Evolutionary conservation across 331 rosid species (phyloP), one percentile per base, ranked within the genome.

Genomic region (Cucumis variabilis): DNA sequence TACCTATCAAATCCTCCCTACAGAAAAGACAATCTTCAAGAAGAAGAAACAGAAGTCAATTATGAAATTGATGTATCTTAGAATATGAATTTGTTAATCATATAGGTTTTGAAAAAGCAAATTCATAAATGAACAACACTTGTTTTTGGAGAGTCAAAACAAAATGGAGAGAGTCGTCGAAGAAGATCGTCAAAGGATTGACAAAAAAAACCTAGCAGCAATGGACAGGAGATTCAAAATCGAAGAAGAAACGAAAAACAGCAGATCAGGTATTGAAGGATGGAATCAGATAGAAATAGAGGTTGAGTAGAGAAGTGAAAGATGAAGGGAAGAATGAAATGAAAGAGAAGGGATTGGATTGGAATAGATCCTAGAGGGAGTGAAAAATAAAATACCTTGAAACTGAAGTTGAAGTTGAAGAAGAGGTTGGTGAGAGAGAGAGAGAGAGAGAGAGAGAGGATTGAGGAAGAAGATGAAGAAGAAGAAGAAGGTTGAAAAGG

Each of bases 391-490:
- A 33, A 48, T 28, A 55, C 82, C 67, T 68, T 51, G 28, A 85
- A 37, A 15, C 27, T 85, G 68, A 85, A 17, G 77, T 69, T 85
- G 68, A 85, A 17, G 77, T 71, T 71, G 77, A 30, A 21, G 77
- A 16, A 21, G 77, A 71, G 48, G 62, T 66, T 83, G 86, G 77
- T 65, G 76, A 83, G 41, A 23, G 14, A 33, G 37, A 33, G 19
- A 16, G 70, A 51, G 48, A 46, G 51, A 10, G 20, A 60, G 1
- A 19, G 71, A 27, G 24, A 63, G 27, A 53, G 41, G 37, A 33
- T 23, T 58, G 78, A 84, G 65, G 30, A 58, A 0, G 25, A 68
- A 63, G 65, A 58, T 5, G 65, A 44, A 44, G 17, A 55, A 58
- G 63, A 15, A 15, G 79, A 69, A 46, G 80, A 44, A 7, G 24